phyloP scores from a whole-genome alignment of 805 yeast genomes.

The Helenozyma baotianmanensis region DNA sequence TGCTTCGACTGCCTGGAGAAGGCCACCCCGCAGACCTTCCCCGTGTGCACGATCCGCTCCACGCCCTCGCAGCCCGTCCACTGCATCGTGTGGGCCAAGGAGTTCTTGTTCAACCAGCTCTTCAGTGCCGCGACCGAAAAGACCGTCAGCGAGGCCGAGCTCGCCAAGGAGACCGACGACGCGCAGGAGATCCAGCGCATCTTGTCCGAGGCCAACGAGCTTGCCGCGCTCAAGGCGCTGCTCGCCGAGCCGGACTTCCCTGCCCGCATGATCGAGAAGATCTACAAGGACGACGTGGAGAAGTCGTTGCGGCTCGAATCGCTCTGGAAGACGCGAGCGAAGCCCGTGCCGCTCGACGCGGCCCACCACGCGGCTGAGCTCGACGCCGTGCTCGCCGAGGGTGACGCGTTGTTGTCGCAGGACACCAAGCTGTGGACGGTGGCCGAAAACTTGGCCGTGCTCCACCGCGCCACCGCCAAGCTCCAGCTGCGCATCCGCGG shows the following conservation, averaged over 20 bases:
- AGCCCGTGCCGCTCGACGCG: constrained; percentile 61
- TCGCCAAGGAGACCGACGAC: constrained; percentile 54
- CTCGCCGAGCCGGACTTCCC: constrained; percentile 18
- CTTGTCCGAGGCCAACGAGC: constrained; percentile 63
- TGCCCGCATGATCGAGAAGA: constrained; percentile 48
- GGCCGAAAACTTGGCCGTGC: constrained; percentile 58
- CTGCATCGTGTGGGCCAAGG: constrained; percentile 96
- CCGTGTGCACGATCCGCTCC: constrained; percentile 94
- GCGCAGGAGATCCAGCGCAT: constrained; percentile 61
- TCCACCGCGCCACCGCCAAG: constrained; percentile 43
- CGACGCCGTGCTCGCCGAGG: constrained; percentile 7
- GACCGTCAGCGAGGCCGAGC: constrained; percentile 16
- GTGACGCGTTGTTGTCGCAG: constrained; percentile 20
- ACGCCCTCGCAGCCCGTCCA: constrained; percentile 97
- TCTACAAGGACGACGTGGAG: constrained; percentile 73
- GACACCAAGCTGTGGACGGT: constrained; percentile 56
- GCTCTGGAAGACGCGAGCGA: constrained; percentile 68
- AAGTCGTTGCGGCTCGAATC: constrained; percentile 66
- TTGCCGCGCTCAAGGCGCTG: constrained; percentile 33
- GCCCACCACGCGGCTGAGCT: constrained; percentile 12
- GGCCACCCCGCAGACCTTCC: constrained; percentile 84
- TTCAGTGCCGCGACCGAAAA: constrained; percentile 49
- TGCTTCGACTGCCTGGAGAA: constrained; percentile 91
- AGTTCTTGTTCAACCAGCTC: constrained; percentile 76
- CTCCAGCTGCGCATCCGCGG: constrained; percentile 47